Evolutionary conservation across 768 basidiomycete species (phyloP), one percentile per base, ranked within the genome.

Genomic region (Clitopilus hobsonii): DNA sequence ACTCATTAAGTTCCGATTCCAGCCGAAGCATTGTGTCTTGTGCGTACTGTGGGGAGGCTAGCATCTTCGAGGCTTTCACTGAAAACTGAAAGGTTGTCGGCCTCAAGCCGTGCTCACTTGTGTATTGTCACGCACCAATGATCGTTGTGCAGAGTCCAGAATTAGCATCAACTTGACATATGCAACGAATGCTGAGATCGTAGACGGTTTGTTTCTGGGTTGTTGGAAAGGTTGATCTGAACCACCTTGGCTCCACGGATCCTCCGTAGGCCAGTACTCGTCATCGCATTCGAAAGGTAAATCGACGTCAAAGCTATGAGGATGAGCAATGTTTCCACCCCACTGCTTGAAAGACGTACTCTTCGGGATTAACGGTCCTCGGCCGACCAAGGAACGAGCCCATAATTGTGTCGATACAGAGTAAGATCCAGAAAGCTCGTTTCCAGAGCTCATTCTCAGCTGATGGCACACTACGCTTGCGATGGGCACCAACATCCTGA

Each of bases 1-100:
- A 92, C 22, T 81, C 77, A 58, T 91, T 90, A 58, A 92, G 69
- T 5, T 82, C 81, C 2, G 86, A 84, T 69, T 92, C 90, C 11
- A 92, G 75, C 55, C 89, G 85, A 2, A 82, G 78, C 5, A 92
- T 83, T 28, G 84, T 77, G 30, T 81, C 77, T 53, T 85, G 77
- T 53, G 86, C 56, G 28, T 48, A 58, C 20, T 49, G 54, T 18
- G 28, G 24, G 14, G 38, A 32, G 36, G 25, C 50, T 29, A 41
- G 32, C 30, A 29, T 52, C 29, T 55, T 51, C 13, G 49, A 36
- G 50, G 57, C 55, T 24, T 63, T 60, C 41, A 58, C 55, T 7
- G 57, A 54, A 22, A 61, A 61, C 62, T 63, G 22, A 11, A 18
- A 23, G 13, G 20, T n/a, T 22, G 6, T n/a, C 7, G 29, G 27